Conservation (phyloP, 805 yeast species). For the Maudiozyma saulgeensis region DNA sequence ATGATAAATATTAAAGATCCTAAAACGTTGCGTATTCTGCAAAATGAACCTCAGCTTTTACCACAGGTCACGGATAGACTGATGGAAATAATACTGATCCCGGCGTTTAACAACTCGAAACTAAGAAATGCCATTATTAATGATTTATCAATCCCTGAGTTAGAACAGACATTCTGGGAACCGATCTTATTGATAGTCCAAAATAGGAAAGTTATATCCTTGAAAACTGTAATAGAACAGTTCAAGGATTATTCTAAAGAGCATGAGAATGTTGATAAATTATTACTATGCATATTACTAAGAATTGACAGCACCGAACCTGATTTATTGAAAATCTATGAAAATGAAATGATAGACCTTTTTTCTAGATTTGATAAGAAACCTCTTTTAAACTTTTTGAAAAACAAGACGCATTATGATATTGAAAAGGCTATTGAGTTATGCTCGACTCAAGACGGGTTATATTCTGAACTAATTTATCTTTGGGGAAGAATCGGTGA, state of each 20-base stretch:
- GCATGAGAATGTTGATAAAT: conserved; percentile 29
- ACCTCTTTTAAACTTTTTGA: conserved; percentile 52
- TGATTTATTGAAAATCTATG: conserved; percentile 44
- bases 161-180: conserved; percentile 34
- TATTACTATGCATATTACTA: conserved; percentile 60
- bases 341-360: conserved; percentile 56
- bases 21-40: conserved; percentile 46
- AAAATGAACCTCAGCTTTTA: conserved; percentile 50
- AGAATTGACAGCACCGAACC: conserved; percentile 49
- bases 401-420: conserved; percentile 50
- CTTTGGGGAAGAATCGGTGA: conserved; percentile 78
- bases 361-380: conserved; percentile 51
- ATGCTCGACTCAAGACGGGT: conserved; percentile 39
- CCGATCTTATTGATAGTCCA: conserved; percentile 49
- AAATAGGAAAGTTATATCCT: conserved; percentile 55
- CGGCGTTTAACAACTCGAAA: conserved; percentile 24
- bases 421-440: conserved; percentile 59
- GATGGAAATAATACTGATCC: conserved; percentile 41
- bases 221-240: conserved; percentile 40
- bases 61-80: conserved; percentile 38
- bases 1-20: conserved; percentile 48
- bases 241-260: conserved; percentile 29
- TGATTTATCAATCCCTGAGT: conserved; percentile 13
- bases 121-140: conserved; percentile 28
- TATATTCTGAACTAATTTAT: conserved; percentile 65